Evolutionary conservation across 2,329 filamentous ascomycete genomes (phyloP).

Genomic region (Sordariomycetes sp.): DNA sequence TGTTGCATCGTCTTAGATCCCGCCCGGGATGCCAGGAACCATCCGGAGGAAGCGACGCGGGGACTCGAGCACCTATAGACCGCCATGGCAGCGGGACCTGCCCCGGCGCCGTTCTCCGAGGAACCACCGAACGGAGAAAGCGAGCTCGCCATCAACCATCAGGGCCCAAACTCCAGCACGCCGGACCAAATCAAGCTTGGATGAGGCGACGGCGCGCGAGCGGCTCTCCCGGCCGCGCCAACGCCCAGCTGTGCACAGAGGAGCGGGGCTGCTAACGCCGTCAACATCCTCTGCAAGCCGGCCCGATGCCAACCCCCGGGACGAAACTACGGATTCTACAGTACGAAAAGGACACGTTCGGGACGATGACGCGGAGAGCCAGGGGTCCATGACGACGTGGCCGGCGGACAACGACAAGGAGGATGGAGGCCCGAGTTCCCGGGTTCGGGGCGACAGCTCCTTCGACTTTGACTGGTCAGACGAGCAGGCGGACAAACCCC

Average conservation of each 20-base stretch:
- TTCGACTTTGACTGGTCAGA: constrained; percentile 3
- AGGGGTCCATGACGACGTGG: not conserved
- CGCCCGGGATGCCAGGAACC: no score
- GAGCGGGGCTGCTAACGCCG: not conserved
- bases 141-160: no score
- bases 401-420: not conserved
- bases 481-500: not conserved
- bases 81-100: no score
- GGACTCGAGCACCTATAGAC: no score
- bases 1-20: no score
- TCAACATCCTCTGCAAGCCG: not conserved
- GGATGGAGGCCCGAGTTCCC: not conserved
- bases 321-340: not conserved
- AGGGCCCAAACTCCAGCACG: no score
- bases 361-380: not conserved
- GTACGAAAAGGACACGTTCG: not conserved
- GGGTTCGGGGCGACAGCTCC: not conserved
- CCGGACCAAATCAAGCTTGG: no score
- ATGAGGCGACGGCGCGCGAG: no score
- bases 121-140: no score
- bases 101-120: no score
- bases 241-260: not conserved
- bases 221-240: not conserved
- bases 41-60: no score
- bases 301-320: not conserved